Evolutionary conservation across 768 basidiomycete genomes (phyloP).

Genomic region (Boletus pseudo-olivaceus): DNA sequence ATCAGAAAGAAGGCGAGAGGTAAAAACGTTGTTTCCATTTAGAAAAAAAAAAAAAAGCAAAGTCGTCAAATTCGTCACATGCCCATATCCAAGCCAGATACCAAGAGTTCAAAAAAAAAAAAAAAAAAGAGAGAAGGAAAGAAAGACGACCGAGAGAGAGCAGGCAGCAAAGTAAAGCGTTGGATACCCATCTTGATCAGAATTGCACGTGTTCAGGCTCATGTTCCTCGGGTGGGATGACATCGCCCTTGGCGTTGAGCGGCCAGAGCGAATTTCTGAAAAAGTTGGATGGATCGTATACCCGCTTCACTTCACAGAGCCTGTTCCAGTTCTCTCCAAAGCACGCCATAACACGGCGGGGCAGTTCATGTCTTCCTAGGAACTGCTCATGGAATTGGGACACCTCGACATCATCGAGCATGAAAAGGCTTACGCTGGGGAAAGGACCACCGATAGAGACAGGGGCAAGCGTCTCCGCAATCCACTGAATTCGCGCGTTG

Average conservation of each 20-base stretch:
- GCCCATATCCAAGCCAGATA: background rate
- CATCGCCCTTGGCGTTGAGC: conserved; percentile 51
- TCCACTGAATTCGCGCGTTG: conserved; percentile 54
- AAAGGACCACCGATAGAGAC: conserved; percentile 77
- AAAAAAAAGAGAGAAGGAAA: accelerated
- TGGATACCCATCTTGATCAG: conserved; percentile 3
- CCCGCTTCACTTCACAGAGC: conserved; percentile 64
- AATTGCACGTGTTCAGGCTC: conserved; percentile 45
- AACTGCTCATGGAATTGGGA: conserved; percentile 47
- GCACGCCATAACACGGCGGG: conserved; percentile 58
- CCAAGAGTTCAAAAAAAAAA: background rate
- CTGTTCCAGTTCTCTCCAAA: conserved; percentile 76
- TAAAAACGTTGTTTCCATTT: background rate
- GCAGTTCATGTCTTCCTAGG: conserved; percentile 66
- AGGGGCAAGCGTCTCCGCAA: conserved; percentile 64
- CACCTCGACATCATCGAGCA: conserved; percentile 14
- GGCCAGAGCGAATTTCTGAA: conserved; percentile 85
- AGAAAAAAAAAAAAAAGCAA: background rate
- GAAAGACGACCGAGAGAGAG: background rate
- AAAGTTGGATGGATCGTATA: conserved; percentile 73
- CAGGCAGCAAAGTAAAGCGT: no score
- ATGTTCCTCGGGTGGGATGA: conserved; percentile 54
- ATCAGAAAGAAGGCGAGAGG: background rate
- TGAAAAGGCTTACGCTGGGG: conserved; percentile 64
- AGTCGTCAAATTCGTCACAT: background rate